phyloP scores from a whole-genome alignment of 352 stramenopile genomes.

The Globisporangium irregulare region DNA sequence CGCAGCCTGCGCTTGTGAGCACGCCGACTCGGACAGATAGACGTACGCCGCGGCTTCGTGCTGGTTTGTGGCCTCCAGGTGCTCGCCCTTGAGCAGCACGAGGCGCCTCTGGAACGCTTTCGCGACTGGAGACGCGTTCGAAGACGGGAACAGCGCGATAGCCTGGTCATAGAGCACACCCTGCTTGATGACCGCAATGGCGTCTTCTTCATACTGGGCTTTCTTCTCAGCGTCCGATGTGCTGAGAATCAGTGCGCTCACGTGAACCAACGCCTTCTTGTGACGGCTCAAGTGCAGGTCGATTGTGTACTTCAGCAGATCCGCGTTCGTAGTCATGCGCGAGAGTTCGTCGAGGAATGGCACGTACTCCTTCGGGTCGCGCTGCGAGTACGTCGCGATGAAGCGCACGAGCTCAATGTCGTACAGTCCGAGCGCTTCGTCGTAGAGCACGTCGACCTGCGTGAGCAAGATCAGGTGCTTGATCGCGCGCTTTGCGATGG shows the following conservation, averaged over 20 bases:
- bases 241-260: constrained; percentile 29
- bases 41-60: constrained; percentile 61
- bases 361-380: constrained; percentile 71
- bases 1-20: constrained; percentile 40
- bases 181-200: constrained; percentile 38
- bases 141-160: constrained; percentile 36
- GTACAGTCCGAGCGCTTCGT: constrained; percentile 66
- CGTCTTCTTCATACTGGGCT: constrained; percentile 28
- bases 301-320: constrained; percentile 55
- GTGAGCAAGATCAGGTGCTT: constrained; percentile 75
- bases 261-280: constrained; percentile 41
- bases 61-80: constrained; percentile 35
- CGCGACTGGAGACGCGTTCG: constrained; percentile 3
- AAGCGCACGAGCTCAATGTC: constrained; percentile 61
- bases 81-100: constrained; percentile 44
- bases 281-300: constrained; percentile 49
- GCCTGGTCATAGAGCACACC: constrained; percentile 53
- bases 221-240: constrained; percentile 6
- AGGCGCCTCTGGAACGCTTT: constrained; percentile 36
- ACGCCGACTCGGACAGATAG: constrained; percentile 45
- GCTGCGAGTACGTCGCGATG: constrained; percentile 57
- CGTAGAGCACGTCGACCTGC: constrained; percentile 61
- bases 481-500: constrained; percentile 46
- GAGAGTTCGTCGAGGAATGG: constrained; percentile 57
- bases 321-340: constrained; percentile 25